These are phyloP conservation scores for Orbilia brochopaga DNA, from an alignment of 2,329 filamentous ascomycete genomes.

Conservation along the genomic window DNA sequence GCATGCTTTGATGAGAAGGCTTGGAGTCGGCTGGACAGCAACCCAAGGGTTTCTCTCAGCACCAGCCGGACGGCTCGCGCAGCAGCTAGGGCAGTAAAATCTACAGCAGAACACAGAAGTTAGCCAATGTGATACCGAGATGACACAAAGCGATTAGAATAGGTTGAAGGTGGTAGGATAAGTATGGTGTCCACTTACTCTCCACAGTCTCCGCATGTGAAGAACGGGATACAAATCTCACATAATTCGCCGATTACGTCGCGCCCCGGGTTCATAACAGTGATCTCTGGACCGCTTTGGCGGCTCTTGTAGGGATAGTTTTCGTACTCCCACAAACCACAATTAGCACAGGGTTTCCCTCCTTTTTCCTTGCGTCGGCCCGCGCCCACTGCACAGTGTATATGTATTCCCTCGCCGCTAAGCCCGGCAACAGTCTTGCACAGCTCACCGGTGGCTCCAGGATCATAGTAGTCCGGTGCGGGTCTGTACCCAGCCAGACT, in stretches of 20 bases:
- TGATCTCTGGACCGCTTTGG: not conserved
- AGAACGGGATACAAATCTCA: slow-evolving; percentile 34
- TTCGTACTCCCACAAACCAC: slow-evolving; percentile 45
- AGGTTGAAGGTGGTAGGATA: too few relatives aligned
- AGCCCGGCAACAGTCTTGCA: slow-evolving; percentile 4
- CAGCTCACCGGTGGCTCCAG: slow-evolving; percentile 4
- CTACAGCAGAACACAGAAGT: slow-evolving; percentile 1
- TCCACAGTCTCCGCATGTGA: slow-evolving; percentile 42
- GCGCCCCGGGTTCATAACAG: slow-evolving; percentile 18
- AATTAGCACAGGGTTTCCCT: slow-evolving; percentile 33
- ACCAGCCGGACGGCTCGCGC: not conserved
- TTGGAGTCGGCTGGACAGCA: not conserved
- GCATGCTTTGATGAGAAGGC: slow-evolving; percentile 21
- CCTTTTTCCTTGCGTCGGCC: slow-evolving; percentile 17
- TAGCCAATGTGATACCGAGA: not conserved
- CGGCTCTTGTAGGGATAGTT: slow-evolving; percentile 14
- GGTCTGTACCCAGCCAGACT: not conserved
- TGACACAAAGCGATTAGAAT: not conserved
- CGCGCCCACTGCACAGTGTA: slow-evolving; percentile 7
- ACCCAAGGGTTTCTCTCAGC: slow-evolving; percentile 29
- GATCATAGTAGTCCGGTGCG: slow-evolving; percentile 36
- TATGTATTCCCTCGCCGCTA: slow-evolving; percentile 20
- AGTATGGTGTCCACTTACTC: slow-evolving; percentile 33
- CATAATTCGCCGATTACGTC: slow-evolving; percentile 24
- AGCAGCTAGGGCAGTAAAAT: slow-evolving; percentile 37